Evolutionary conservation across 192 early-diverging fungal genomes (phyloP).

Genomic region (Coemansia furcata): DNA sequence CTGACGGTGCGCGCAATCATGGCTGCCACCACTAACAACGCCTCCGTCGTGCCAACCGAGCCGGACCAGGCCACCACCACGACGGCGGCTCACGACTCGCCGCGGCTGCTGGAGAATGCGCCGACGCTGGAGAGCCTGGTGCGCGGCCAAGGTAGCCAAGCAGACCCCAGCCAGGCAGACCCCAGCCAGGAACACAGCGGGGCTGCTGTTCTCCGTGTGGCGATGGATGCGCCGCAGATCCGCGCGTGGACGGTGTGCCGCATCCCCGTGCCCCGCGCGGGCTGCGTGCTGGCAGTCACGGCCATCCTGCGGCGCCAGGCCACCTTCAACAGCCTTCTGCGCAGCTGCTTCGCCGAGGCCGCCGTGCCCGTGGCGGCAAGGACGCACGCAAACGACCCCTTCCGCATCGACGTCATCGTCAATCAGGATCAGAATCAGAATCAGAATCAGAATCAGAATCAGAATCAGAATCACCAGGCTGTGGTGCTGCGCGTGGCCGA

Average conservation of each 20-base stretch:
- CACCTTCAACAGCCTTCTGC: constrained; percentile 39
- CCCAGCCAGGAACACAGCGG: background rate
- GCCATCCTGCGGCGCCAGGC: constrained; percentile 44
- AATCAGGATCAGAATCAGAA: too few species aligned
- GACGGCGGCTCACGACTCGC: constrained; percentile 22
- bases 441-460: too few species aligned
- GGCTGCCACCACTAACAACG: background rate
- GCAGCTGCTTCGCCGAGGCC: constrained; percentile 27
- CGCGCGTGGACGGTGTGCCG: constrained; percentile 40
- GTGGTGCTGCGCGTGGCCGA: constrained; percentile 27
- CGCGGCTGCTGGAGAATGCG: constrained; percentile 45
- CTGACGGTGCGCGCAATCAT: constrained; percentile 42
- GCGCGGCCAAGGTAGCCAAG: background rate
- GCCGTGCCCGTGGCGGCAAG: constrained; percentile 8
- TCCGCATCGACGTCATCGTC: constrained; percentile 39
- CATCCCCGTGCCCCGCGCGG: constrained; percentile 23
- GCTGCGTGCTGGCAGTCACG: constrained; percentile 17
- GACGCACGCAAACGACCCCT: constrained; percentile 46
- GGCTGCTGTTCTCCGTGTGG: constrained; percentile 4
- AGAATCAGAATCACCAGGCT: too few species aligned
- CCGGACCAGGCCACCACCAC: background rate
- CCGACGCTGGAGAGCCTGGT: constrained; percentile 40
- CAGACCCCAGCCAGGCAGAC: background rate
- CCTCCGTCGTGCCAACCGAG: background rate
- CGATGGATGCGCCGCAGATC: constrained; percentile 40